phyloP scores from a whole-genome alignment of 345 rosid genomes.

The Gossypium ekmanianum region DNA sequence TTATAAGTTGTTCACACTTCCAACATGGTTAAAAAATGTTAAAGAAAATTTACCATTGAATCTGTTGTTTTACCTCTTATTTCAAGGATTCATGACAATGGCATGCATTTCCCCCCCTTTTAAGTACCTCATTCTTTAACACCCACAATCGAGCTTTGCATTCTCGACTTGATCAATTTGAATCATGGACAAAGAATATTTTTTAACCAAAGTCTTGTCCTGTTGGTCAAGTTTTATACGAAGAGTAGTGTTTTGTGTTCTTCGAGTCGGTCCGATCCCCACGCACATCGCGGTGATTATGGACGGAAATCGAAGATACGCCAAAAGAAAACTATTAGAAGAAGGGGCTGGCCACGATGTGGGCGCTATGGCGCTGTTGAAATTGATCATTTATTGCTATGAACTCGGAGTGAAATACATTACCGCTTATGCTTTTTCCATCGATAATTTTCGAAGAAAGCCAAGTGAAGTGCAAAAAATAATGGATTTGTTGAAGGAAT shows the following conservation, averaged over 20 bases:
- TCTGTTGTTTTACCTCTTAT: background rate
- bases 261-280: background rate
- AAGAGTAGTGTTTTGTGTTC: background rate
- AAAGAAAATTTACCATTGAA: background rate
- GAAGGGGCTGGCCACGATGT: background rate
- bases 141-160: background rate
- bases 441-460: slow-evolving; percentile 47
- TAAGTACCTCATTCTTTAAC: background rate
- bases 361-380: background rate
- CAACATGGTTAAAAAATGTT: background rate
- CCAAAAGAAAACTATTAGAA: background rate
- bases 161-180: background rate
- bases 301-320: slow-evolving; percentile 12
- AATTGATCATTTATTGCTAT: background rate
- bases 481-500: slow-evolving; percentile 48
- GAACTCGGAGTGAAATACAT: slow-evolving; percentile 44
- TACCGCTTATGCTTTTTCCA: slow-evolving; percentile 52
- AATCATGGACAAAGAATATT: background rate
- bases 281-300: background rate
- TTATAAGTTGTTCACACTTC: slow-evolving; percentile 1
- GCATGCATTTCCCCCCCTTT: background rate
- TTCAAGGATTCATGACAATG: background rate
- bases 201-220: background rate
- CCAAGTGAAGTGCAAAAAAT: slow-evolving; percentile 43
- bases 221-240: background rate